These are phyloP conservation scores for Lichtheimia hyalospora DNA, from an alignment of 371 early-diverging fungal genomes.

Conservation along the genomic window DNA sequence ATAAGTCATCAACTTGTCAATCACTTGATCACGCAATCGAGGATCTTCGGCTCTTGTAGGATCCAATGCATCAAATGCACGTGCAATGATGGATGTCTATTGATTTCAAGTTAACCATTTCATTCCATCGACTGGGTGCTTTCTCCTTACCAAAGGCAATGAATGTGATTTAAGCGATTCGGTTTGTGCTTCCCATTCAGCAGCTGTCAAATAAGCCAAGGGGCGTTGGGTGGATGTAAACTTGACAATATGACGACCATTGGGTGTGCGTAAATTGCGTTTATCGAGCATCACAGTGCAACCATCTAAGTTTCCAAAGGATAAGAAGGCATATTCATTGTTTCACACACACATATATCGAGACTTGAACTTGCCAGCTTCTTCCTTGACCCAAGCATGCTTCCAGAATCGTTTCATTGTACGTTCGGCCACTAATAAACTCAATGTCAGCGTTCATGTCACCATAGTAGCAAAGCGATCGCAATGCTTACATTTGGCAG, in stretches of 20 bases:
- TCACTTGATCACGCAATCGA: slow-evolving; percentile 59
- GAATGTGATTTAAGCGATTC: slow-evolving; percentile 78
- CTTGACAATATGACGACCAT: slow-evolving; percentile 60
- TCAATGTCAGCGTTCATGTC: not conserved
- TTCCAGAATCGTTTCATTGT: slow-evolving; percentile 81
- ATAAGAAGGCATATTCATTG: not conserved
- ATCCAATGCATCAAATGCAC: slow-evolving; percentile 78
- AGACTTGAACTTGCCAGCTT: slow-evolving; percentile 53
- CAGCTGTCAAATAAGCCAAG: slow-evolving; percentile 84
- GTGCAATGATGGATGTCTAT: slow-evolving; percentile 84
- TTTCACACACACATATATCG: not conserved
- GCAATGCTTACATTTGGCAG: slow-evolving; percentile 15
- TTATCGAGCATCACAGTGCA: slow-evolving; percentile 74
- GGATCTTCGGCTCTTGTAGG: slow-evolving; percentile 30
- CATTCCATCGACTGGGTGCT: too few relatives aligned
- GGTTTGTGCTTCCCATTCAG: slow-evolving; percentile 92
- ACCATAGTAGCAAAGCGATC: not conserved
- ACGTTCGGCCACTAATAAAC: slow-evolving; percentile 50
- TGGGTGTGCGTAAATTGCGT: slow-evolving; percentile 83
- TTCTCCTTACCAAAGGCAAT: slow-evolving; percentile 83
- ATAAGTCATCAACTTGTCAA: slow-evolving; percentile 76
- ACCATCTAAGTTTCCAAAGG: slow-evolving; percentile 34
- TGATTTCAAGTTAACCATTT: too few relatives aligned
- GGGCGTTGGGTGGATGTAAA: slow-evolving; percentile 57
- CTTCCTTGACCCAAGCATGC: slow-evolving; percentile 59